phyloP scores from a whole-genome alignment of 2,329 filamentous ascomycete species.

The Plenodomus biglobosus region DNA sequence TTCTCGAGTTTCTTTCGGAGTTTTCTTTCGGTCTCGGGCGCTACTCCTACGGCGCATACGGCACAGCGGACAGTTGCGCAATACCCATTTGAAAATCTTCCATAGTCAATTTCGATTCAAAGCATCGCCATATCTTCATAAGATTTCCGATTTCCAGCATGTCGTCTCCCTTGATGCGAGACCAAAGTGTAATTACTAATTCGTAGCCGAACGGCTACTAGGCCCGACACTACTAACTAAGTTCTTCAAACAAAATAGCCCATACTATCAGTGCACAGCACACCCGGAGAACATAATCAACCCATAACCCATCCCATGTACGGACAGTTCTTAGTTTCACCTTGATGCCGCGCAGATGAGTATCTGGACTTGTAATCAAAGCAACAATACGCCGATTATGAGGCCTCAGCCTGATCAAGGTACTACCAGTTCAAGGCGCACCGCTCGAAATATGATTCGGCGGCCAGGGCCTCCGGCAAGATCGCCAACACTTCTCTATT shows the following conservation, averaged over 20 bases:
- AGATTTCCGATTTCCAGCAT: too few relatives aligned
- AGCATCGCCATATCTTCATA: conserved; percentile 25
- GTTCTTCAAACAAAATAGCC: too few relatives aligned
- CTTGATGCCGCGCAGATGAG: not conserved
- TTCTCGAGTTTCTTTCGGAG: not conserved
- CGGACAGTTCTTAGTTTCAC: not conserved
- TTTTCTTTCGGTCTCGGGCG: conserved; percentile 15
- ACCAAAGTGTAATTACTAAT: too few relatives aligned
- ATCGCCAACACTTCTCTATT: not conserved
- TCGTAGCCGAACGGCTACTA: too few relatives aligned
- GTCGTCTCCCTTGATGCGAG: too few relatives aligned
- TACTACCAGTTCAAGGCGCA: not conserved
- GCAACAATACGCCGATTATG: not conserved
- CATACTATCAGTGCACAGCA: too few relatives aligned
- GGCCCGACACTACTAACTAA: too few relatives aligned
- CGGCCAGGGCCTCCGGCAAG: not conserved
- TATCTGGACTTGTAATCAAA: not conserved
- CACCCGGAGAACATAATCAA: not conserved
- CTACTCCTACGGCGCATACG: conserved; percentile 32
- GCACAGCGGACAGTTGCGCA: conserved; percentile 27
- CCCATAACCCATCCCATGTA: not conserved
- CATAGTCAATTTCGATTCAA: conserved; percentile 24
- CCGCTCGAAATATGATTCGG: not conserved
- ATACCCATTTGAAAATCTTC: conserved; percentile 35
- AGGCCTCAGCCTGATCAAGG: not conserved